Conservation (phyloP, 1,284 basidiomycete species). For the Cerrena zonata region DNA sequence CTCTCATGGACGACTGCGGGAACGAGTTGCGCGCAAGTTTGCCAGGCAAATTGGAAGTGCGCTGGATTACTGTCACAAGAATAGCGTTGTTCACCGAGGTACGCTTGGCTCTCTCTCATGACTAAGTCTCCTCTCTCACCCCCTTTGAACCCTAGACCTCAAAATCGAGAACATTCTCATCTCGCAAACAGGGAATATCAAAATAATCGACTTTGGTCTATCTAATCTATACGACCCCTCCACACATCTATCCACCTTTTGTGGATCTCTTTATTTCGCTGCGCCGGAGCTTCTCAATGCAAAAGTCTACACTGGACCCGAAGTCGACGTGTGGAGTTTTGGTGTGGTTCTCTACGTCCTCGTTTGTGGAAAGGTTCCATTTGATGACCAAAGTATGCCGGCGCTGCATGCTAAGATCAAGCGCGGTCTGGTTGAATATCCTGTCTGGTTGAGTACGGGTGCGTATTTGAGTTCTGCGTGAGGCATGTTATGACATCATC, state of each 20-base stretch:
- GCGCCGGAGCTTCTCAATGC: conserved; percentile 96
- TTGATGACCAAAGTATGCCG: conserved; percentile 99
- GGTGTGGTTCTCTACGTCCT: conserved; percentile 96
- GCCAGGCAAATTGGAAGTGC: conserved; percentile 94
- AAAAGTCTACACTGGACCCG: conserved; percentile 92
- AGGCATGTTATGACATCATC: too few species aligned
- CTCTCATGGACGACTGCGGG: conserved; percentile 91
- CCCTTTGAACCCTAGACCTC: too few species aligned
- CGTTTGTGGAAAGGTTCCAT: conserved; percentile 97
- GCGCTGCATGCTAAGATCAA: conserved; percentile 99
- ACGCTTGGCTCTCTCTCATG: conserved; percentile 16
- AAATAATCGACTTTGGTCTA: conserved; percentile 98
- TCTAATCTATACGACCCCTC: conserved; percentile 93
- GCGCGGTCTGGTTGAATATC: conserved; percentile 93
- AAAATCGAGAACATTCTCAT: conserved; percentile 99
- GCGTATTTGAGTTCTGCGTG: conserved; percentile 24
- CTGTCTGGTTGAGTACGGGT: conserved; percentile 92
- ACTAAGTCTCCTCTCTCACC: conserved; percentile 9
- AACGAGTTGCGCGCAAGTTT: conserved; percentile 94
- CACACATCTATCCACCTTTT: conserved; percentile 87
- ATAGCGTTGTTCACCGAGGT: conserved; percentile 93
- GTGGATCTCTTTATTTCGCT: conserved; percentile 95
- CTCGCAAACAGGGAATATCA: conserved; percentile 96
- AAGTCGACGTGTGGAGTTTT: conserved; percentile 98
- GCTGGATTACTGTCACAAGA: conserved; percentile 93